Base-by-base conservation (phyloP, 176 grass and related monocot genomes). In the sorghum (Sorghum bicolor) region DNA sequence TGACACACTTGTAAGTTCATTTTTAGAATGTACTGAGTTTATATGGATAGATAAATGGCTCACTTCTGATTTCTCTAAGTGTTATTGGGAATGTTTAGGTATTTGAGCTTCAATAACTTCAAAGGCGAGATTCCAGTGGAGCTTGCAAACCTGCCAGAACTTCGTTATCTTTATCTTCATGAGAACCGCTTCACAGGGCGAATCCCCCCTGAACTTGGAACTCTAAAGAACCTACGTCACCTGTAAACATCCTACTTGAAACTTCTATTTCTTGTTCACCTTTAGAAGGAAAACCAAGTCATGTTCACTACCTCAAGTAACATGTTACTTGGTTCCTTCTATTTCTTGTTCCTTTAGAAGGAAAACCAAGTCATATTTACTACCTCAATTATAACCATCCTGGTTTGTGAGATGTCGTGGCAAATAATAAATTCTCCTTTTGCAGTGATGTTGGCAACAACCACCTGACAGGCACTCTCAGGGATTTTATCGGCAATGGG, bases 61-160 rank as follows among this genome's bases (percentile, higher is more conserved):
- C 47, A 25, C 39, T 80, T 41, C 6, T 83, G 36, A 53, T 40
- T 22, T 32, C 10, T 67, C 10, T 31, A 64, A 41, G 25, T 86
- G 64, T 77, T 85, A 17, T 53, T 32, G 14, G 82, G 57, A 84
- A 82, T 45, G 88, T 20, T 90, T 85, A 99, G 97, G 88, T 99
- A 94, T 65, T 90, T 96, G 84, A 96, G 91, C 84, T 99, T 96
- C 80, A 99, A 99, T 76, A 94, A 96, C 80, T 99, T 99, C 31
- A 99, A 92, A 94, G 97, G 97, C 58, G 91, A 94, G 92, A 89
- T 99, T 61, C 96, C 91, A 63, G 74, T 92, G n/a, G 96, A 99
- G 83, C 96, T 96, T 86, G 87, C 96, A 70, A 94, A 99, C 75
- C 72, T 99, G 44, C 89, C 86, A 70, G 91, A 94, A 83, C 74